Percentiles rank a stretch among this genome's conserved stretches.
phyloP scores from a whole-genome alignment of 1,284 basidiomycete genomes.

The Ceratobasidium sp. region DNA sequence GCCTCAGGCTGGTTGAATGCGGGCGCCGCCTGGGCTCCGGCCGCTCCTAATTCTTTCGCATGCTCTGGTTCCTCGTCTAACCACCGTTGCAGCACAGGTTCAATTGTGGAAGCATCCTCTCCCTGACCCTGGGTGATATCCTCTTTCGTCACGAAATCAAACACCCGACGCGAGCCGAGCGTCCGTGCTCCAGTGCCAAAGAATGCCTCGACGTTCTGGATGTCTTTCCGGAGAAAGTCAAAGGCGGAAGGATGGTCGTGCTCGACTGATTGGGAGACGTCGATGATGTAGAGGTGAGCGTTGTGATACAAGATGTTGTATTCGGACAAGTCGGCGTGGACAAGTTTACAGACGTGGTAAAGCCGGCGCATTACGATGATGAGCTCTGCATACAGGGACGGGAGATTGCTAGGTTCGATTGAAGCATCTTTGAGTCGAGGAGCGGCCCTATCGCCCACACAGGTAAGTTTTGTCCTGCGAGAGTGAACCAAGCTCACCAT shows the following conservation, averaged over 20 bases:
- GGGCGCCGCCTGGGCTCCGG: neutral
- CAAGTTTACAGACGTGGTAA: conserved; percentile 90
- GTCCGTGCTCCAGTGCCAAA: conserved; percentile 81
- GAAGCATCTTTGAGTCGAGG: conserved; percentile 82
- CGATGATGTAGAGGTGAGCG: conserved; percentile 89
- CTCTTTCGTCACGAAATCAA: conserved; percentile 86
- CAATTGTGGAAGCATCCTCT: conserved; percentile 47
- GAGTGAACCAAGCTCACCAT: conserved; percentile 63
- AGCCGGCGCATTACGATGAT: conserved; percentile 82
- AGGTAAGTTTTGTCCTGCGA: neutral
- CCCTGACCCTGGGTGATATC: conserved; percentile 48
- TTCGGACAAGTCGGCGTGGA: conserved; percentile 97
- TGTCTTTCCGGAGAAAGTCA: conserved; percentile 93
- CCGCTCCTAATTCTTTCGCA: conserved; percentile 42
- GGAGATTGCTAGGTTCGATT: conserved; percentile 63
- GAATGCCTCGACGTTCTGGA: conserved; percentile 93
- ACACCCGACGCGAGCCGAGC: conserved; percentile 82
- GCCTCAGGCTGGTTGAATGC: conserved; percentile 43
- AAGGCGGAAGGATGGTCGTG: conserved; percentile 97
- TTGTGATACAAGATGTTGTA: conserved; percentile 89
- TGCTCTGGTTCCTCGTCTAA: conserved; percentile 41
- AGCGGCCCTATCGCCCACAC: conserved; percentile 68
- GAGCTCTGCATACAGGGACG: conserved; percentile 80
- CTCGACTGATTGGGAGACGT: conserved; percentile 98
- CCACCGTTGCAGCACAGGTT: conserved; percentile 47